Percentiles rank a stretch among this genome's conserved stretches.
phyloP scores from a whole-genome alignment of 1,139 yeast genomes.

The Sporopachydermia cereana region DNA sequence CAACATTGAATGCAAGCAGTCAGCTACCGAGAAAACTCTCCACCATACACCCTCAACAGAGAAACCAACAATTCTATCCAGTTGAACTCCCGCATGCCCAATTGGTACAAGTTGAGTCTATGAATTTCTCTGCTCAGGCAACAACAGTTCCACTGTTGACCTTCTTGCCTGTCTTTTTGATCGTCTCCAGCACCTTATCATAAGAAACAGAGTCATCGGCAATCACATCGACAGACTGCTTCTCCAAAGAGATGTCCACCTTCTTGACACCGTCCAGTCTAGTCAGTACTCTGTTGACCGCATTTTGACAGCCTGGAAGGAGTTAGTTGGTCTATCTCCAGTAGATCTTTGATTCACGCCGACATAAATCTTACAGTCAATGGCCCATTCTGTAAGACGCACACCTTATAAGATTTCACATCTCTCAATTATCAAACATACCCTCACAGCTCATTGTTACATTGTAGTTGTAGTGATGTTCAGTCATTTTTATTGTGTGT shows the following conservation, averaged over 20 bases:
- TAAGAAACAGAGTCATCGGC: conserved; percentile 46
- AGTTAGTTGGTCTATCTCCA: no score
- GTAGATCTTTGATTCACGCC: no score
- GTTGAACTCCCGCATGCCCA: no score
- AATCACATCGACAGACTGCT: conserved; percentile 72
- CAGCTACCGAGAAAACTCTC: no score
- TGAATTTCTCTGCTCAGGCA: conserved; percentile 24
- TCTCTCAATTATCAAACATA: no score
- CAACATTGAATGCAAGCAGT: no score
- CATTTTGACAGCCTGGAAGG: conserved; percentile 65
- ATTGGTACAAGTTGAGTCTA: no score
- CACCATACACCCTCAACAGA: no score
- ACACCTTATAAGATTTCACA: no score
- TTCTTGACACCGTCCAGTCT: conserved; percentile 65
- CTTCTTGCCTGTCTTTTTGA: conserved; percentile 65
- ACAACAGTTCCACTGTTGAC: conserved; percentile 5
- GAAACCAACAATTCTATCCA: no score
- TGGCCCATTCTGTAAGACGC: no score
- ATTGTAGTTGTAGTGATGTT: conserved; percentile 18
- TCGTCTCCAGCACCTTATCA: conserved; percentile 67
- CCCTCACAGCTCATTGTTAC: conserved; percentile 20
- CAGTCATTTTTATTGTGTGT: neutral
- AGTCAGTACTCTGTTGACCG: conserved; percentile 68
- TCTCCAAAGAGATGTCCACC: conserved; percentile 63
- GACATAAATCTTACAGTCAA: no score